Base-by-base conservation (phyloP, 306 rosid species). In the Fagus crenata region DNA sequence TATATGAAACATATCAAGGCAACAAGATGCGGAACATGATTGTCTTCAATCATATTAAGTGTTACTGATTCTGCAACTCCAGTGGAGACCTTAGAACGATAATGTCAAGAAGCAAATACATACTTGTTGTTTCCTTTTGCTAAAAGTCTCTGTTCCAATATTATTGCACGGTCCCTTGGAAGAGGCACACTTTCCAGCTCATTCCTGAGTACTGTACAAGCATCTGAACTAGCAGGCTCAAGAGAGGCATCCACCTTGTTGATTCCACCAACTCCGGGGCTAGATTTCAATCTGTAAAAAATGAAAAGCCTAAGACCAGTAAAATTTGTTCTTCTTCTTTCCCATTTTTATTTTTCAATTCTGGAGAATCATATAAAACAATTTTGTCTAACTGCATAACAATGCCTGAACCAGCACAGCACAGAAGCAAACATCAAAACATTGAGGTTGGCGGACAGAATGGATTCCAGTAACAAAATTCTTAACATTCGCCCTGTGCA, bases 91-190 rank as follows among this genome's bases (percentile, higher is more conserved):
- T 80, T 40, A 79, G 67, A 76, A 53, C 7, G 69, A 55, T 2
- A 67, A 39, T 63, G 56, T 33, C 73, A 75, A 82, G 72, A 85
- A 49, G 15, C 46, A 33, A 65, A 78, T 54, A 58, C 81, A 39
- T 82, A 93, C 98, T 89, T 90, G 76, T 76, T 83, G 91, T 82
- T 89, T 82, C 89, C 93, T 84, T 88, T 93, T 58, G 81, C 54
- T 51, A 87, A 51, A 84, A 84, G 82, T 74, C 84, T 86, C 75
- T 81, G 96, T 70, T 92, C 97, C 53, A 71, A 60, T 4, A 68
- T 74, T 78, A 87, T 82, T 71, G 82, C 33, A 28, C 80, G 85
- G 61, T 89, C 97, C 85, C 88, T 85, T 69, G 83, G 84, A 87
- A 78, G 82, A 75, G 91, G 71, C 60, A 67, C 55, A 32, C 82